Evolutionary conservation across 2,329 filamentous ascomycete genomes (phyloP).

Genomic region (Talaromyces sp.): DNA sequence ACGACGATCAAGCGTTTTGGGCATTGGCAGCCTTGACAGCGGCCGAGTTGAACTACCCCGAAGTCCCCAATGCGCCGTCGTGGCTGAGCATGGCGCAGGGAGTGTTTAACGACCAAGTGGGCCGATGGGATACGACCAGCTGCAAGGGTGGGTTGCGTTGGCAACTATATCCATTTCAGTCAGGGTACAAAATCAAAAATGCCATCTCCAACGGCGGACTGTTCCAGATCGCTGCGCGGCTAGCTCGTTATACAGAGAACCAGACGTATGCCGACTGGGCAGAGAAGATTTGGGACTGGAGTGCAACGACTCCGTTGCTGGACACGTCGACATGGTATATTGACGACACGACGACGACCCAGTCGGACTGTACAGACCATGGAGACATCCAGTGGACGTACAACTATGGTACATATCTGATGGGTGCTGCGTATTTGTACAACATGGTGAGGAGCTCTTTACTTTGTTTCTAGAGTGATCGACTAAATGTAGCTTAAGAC

Average conservation of each 20-base stretch:
- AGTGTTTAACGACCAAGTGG: conserved; percentile 72
- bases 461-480: conserved; percentile 10
- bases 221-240: conserved; percentile 57
- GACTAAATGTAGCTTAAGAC: conserved; percentile 24
- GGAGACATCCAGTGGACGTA: conserved; percentile 55
- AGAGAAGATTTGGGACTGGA: conserved; percentile 59
- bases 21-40: conserved; percentile 75
- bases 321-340: conserved; percentile 48
- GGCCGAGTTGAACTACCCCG: conserved; percentile 68
- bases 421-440: conserved; percentile 55
- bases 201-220: conserved; percentile 54
- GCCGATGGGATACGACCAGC: conserved; percentile 61
- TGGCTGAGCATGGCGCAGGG: conserved; percentile 74
- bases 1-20: conserved; percentile 71
- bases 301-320: conserved; percentile 46
- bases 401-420: conserved; percentile 52
- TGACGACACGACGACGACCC: conserved; percentile 49
- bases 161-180: conserved; percentile 78
- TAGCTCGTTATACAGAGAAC: conserved; percentile 75
- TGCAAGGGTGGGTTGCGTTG: conserved; percentile 75
- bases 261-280: conserved; percentile 76
- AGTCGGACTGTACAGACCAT: conserved; percentile 45
- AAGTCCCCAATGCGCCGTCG: conserved; percentile 61
- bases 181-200: conserved; percentile 58
- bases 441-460: conserved; percentile 38